Evolutionary conservation across 176 grass and related monocot genomes (phyloP).

Genomic region (Thalia dealbata): DNA sequence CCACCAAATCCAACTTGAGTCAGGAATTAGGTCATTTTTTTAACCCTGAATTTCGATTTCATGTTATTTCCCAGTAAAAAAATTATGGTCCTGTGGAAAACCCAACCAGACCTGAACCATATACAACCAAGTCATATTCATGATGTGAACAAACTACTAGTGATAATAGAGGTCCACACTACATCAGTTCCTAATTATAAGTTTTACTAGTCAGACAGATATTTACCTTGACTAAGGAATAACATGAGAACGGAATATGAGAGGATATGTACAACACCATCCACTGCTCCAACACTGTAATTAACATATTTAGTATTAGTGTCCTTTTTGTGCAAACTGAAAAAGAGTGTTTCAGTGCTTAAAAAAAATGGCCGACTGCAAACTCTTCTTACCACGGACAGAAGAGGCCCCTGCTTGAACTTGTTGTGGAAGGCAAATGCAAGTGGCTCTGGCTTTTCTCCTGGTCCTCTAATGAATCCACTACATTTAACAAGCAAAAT

Average conservation of each 20-base stretch:
- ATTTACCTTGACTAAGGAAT: slow-evolving; percentile 25
- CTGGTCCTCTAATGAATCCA: slow-evolving; percentile 92
- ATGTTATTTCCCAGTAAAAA: too few species aligned
- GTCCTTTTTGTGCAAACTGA: neutral
- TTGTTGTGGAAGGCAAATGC: slow-evolving; percentile 87
- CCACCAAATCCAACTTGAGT: too few species aligned
- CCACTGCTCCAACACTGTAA: slow-evolving; percentile 90
- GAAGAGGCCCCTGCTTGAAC: slow-evolving; percentile 81
- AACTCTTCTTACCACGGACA: slow-evolving; percentile 77
- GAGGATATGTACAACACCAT: slow-evolving; percentile 90
- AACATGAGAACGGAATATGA: slow-evolving; percentile 56
- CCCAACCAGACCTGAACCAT: too few species aligned
- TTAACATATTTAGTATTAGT: neutral
- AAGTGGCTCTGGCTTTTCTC: slow-evolving; percentile 68
- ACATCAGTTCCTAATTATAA: too few species aligned
- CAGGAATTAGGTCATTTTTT: too few species aligned
- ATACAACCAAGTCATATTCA: too few species aligned
- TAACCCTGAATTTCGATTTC: too few species aligned
- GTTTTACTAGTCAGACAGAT: neutral
- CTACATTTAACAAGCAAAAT: slow-evolving; percentile 31
- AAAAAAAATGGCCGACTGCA: too few species aligned
- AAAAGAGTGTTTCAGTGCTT: neutral
- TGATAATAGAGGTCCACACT: too few species aligned
- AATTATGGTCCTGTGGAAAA: too few species aligned
- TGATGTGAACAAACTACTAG: too few species aligned